Conservation (phyloP, 202 grass and related monocot species). For the Panicum virgatum region DNA sequence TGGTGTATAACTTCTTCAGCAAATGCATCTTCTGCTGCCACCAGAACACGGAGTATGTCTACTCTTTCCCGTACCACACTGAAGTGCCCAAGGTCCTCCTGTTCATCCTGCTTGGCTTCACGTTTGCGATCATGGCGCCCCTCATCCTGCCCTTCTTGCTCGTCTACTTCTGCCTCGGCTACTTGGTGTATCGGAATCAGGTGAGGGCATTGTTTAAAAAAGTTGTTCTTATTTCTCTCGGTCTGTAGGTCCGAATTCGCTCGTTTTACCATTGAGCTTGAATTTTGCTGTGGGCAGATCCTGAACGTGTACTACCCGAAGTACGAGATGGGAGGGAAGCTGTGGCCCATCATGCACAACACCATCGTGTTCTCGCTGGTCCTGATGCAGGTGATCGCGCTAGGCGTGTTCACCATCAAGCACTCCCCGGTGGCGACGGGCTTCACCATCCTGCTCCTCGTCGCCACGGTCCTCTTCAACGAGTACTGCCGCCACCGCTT, state of each 20-base stretch:
- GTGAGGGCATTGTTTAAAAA: conserved; percentile 40
- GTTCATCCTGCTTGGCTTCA: conserved; percentile 84
- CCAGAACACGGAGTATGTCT: conserved; percentile 59
- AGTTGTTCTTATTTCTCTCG: background rate
- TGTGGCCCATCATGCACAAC: conserved; percentile 95
- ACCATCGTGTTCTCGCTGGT: conserved; percentile 76
- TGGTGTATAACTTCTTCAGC: conserved; percentile 70
- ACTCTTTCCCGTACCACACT: conserved; percentile 90
- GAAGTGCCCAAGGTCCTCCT: conserved; percentile 85
- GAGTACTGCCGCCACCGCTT: conserved; percentile 83
- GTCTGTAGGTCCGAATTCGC: background rate
- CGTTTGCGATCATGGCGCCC: conserved; percentile 88
- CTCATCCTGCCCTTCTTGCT: conserved; percentile 92
- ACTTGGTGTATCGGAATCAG: conserved; percentile 94
- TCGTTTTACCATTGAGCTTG: background rate
- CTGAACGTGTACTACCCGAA: conserved; percentile 87
- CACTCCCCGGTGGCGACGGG: conserved; percentile 44
- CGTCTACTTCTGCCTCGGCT: conserved; percentile 87
- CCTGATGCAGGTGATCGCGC: conserved; percentile 76
- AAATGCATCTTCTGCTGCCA: conserved; percentile 56
- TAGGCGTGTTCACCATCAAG: conserved; percentile 81
- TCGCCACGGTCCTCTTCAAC: conserved; percentile 80
- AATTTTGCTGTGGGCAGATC: conserved; percentile 50
- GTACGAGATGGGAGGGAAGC: conserved; percentile 84
- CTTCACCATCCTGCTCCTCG: conserved; percentile 72